Evolutionary conservation across 805 yeast genomes (phyloP).

Genomic region (Pichia thaimueangensis): DNA sequence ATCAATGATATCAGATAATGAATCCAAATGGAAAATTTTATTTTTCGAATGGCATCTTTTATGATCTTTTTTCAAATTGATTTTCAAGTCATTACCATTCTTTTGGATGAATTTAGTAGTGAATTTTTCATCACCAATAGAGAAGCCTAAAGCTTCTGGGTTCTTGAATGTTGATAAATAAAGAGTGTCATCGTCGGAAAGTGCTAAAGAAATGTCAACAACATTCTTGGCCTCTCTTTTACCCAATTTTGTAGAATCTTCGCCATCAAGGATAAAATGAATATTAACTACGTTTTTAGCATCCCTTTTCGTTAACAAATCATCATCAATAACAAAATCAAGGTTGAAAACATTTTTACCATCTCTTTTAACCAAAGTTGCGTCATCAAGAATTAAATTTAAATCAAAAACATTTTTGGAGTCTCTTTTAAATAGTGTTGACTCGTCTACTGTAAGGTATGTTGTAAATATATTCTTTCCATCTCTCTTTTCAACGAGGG

Average conservation of each 20-base stretch:
- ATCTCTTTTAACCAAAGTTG: conserved; percentile 15
- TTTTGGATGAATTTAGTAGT: not conserved
- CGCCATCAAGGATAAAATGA: conserved; percentile 16
- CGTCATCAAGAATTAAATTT: conserved; percentile 13
- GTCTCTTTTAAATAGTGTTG: conserved; percentile 3
- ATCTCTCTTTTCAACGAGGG: no score
- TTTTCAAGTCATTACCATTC: not conserved
- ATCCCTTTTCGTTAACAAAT: conserved; percentile 11
- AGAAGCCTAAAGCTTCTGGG: conserved; percentile 5
- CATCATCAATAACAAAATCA: conserved; percentile 11
- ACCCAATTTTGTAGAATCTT: conserved; percentile 12
- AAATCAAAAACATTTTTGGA: conserved; percentile 13
- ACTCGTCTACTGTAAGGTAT: conserved; percentile 6
- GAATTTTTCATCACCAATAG: conserved; percentile 6
- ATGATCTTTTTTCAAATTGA: conserved; percentile 3
- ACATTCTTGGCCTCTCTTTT: conserved; percentile 22
- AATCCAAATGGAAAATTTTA: conserved; percentile 1
- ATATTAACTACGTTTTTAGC: conserved; percentile 13
- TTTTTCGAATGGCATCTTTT: conserved; percentile 7
- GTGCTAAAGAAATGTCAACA: not conserved
- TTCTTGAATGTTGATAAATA: not conserved
- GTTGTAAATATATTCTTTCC: conserved; percentile 13
- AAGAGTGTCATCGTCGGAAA: not conserved
- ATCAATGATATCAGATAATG: conserved; percentile 3
- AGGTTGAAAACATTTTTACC: conserved; percentile 14